These are phyloP conservation scores for Rhodotorula sp. DNA, from an alignment of 1,284 basidiomycete species.

Conservation along the genomic window DNA sequence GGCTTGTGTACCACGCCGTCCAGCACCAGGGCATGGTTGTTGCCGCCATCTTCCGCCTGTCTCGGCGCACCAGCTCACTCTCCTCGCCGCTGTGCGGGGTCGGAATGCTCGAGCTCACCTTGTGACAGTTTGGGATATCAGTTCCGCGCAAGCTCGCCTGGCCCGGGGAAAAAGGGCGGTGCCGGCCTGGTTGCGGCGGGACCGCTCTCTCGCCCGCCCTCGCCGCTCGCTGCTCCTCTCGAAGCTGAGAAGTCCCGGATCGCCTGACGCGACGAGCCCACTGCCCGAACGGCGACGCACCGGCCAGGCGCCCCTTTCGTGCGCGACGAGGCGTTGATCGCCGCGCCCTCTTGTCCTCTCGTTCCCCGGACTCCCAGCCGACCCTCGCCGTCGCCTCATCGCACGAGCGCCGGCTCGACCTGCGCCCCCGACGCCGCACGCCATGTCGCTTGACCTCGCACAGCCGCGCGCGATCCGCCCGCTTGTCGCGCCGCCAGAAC, in stretches of 20 bases:
- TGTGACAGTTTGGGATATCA: no score
- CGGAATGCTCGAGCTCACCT: no score
- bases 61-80: no score
- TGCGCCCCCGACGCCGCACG: neutral
- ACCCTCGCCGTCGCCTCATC: neutral
- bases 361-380: neutral
- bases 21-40: no score
- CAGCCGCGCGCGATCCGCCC: conserved; percentile 30
- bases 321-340: neutral
- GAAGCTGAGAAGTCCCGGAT: neutral
- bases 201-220: neutral
- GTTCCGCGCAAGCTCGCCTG: no score
- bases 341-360: no score
- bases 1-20: no score
- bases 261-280: neutral
- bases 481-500: neutral
- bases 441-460: conserved; percentile 32
- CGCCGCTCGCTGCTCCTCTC: neutral
- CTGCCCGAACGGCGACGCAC: neutral
- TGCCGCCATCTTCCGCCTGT: no score
- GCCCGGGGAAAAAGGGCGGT: no score
- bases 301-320: neutral
- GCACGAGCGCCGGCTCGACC: neutral
- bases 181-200: no score
- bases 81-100: no score